A percentile compares a stretch with the other conserved stretches of the same genome.
phyloP scores from a whole-genome alignment of 495 filamentous ascomycete species.

The Hyaloscypha finlandica region DNA sequence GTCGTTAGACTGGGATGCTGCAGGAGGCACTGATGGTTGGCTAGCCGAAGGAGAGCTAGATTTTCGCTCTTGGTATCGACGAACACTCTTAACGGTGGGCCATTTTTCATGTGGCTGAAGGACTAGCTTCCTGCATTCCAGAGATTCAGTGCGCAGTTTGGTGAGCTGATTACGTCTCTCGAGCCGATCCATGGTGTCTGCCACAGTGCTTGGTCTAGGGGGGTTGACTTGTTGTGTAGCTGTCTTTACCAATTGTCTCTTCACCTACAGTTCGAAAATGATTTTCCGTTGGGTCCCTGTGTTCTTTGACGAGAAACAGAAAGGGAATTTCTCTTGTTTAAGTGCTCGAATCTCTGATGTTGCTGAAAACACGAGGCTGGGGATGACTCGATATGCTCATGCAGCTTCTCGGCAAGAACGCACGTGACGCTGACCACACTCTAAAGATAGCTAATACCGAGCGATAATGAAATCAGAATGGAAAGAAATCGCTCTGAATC shows the following conservation, averaged over 20 bases:
- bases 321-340: neutral
- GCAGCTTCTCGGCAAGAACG: neutral
- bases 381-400: neutral
- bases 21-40: neutral
- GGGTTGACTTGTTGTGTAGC: neutral
- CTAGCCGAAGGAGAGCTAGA: neutral
- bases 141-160: neutral
- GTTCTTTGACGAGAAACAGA: too few species aligned
- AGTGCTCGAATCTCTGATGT: neutral
- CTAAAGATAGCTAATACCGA: neutral
- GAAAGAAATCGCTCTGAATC: neutral
- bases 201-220: neutral
- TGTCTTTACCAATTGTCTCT: neutral
- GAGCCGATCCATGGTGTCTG: neutral
- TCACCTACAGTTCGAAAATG: neutral
- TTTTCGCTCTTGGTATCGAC: neutral
- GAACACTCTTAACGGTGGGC: neutral
- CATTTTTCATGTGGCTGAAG: neutral
- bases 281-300: neutral
- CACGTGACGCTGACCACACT: neutral
- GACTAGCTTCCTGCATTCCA: neutral
- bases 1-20: neutral
- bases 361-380: neutral
- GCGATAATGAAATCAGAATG: neutral
- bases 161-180: neutral